These are phyloP conservation scores for Fusarium beomiforme DNA, from an alignment of 2,329 filamentous ascomycete genomes.

Conservation along the genomic window DNA sequence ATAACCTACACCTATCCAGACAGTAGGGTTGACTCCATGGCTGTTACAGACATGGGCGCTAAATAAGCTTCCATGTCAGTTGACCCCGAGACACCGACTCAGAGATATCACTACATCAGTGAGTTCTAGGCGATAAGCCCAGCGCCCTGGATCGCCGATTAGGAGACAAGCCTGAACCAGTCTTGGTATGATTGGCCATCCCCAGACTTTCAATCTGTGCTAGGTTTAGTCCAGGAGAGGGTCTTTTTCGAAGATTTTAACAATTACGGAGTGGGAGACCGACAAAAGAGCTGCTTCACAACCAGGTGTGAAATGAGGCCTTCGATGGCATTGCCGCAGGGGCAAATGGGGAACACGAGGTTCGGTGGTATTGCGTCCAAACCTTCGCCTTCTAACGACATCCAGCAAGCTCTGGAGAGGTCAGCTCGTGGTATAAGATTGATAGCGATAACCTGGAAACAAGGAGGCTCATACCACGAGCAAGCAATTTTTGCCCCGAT, in stretches of 20 bases:
- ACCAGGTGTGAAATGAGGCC: slow-evolving; percentile 16
- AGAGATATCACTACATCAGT: slow-evolving; percentile 17
- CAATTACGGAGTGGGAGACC: slow-evolving; percentile 2
- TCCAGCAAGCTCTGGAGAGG: slow-evolving; percentile 5
- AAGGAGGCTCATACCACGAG: slow-evolving; percentile 36
- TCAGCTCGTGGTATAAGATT: slow-evolving; percentile 2
- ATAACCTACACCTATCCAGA: slow-evolving; percentile 4
- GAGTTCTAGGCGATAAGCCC: slow-evolving; percentile 36
- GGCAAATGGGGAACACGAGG: slow-evolving; percentile 4
- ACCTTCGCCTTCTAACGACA: slow-evolving; percentile 12
- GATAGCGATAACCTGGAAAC: slow-evolving; percentile 16
- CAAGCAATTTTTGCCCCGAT: slow-evolving; percentile 40
- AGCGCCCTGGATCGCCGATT: slow-evolving; percentile 36
- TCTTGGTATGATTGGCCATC: slow-evolving; percentile 42
- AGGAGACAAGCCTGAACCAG: slow-evolving; percentile 27
- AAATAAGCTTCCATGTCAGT: slow-evolving; percentile 33
- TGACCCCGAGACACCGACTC: slow-evolving; percentile 25
- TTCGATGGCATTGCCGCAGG: slow-evolving; percentile 2
- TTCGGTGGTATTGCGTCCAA: not conserved
- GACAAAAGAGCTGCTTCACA: not conserved
- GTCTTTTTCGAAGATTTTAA: slow-evolving; percentile 25
- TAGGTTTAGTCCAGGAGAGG: slow-evolving; percentile 13
- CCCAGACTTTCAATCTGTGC: slow-evolving; percentile 41
- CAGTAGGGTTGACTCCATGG: slow-evolving; percentile 20
- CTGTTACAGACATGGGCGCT: slow-evolving; percentile 13